These are phyloP conservation scores for Porogramme epimiltina DNA, from an alignment of 1,284 basidiomycete species.

Conservation along the genomic window DNA sequence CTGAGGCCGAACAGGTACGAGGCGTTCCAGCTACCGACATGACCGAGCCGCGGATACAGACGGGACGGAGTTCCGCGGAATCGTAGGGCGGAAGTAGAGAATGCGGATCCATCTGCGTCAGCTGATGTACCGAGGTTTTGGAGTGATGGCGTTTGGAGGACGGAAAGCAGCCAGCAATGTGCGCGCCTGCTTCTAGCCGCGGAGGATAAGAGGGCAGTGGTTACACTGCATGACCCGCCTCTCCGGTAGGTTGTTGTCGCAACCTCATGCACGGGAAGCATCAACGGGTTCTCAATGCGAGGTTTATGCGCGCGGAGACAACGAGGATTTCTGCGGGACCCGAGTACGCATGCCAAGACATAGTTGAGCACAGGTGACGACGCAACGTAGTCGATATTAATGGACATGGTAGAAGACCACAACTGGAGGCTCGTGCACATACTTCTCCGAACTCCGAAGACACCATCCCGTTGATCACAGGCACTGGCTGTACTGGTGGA, in stretches of 20 bases:
- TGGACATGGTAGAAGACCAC: too few species aligned
- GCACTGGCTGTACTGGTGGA: slow-evolving; percentile 42
- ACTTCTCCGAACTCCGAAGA: background rate
- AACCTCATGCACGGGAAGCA: background rate
- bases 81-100: background rate
- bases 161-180: too few species aligned
- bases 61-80: too few species aligned
- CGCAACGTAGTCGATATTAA: too few species aligned
- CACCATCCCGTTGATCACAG: slow-evolving; percentile 12
- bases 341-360: too few species aligned
- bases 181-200: background rate
- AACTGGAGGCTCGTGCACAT: too few species aligned
- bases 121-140: slow-evolving; percentile 14
- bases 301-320: slow-evolving; percentile 18
- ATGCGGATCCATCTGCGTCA: background rate
- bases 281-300: slow-evolving; percentile 2
- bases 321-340: too few species aligned
- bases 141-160: slow-evolving; percentile 2
- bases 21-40: too few species aligned
- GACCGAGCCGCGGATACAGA: too few species aligned
- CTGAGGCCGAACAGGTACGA: too few species aligned
- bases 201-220: background rate
- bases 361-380: background rate
- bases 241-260: background rate
- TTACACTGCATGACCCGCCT: background rate